Conservation (phyloP, 1,284 basidiomycete genomes). For the Hymenochaete sp. region DNA sequence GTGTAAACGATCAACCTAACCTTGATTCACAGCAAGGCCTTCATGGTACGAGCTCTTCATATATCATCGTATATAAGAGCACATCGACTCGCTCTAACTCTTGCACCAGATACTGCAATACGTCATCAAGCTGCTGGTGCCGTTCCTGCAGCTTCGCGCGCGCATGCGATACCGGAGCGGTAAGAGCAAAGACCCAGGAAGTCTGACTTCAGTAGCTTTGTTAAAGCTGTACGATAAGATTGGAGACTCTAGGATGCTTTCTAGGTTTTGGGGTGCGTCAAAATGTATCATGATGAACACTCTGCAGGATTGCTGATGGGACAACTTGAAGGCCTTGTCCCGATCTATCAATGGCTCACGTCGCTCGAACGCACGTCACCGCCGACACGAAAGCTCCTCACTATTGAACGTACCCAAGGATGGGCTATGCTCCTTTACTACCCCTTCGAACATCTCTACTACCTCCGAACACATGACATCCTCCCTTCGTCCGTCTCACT, state of each 20-base stretch:
- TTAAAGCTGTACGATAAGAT: constrained; percentile 48
- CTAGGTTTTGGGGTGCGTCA: constrained; percentile 73
- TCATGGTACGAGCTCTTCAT: constrained; percentile 44
- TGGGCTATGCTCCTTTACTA: constrained; percentile 81
- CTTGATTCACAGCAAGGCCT: constrained; percentile 49
- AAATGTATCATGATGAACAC: constrained; percentile 20
- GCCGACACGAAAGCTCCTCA: constrained; percentile 58
- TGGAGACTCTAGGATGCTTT: constrained; percentile 60
- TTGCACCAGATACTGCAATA: constrained; percentile 57
- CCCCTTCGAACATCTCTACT: constrained; percentile 72
- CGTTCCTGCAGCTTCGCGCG: constrained; percentile 56
- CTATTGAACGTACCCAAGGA: constrained; percentile 73
- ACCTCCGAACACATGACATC: constrained; percentile 55
- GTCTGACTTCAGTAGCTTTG: constrained; percentile 43
- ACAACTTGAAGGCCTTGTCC: constrained; percentile 48
- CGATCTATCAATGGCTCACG: constrained; percentile 72
- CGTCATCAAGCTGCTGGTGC: constrained; percentile 55
- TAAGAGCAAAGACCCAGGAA: constrained; percentile 40
- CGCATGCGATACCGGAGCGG: constrained; percentile 57
- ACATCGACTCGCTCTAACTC: constrained; percentile 1
- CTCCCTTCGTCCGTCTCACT: constrained; percentile 46
- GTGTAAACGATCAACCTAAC: constrained; percentile 5
- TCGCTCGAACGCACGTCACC: constrained; percentile 60
- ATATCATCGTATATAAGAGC: not conserved
- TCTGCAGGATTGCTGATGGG: not conserved